Conservation (phyloP, 768 basidiomycete genomes). For the Amyloporia xantha region DNA sequence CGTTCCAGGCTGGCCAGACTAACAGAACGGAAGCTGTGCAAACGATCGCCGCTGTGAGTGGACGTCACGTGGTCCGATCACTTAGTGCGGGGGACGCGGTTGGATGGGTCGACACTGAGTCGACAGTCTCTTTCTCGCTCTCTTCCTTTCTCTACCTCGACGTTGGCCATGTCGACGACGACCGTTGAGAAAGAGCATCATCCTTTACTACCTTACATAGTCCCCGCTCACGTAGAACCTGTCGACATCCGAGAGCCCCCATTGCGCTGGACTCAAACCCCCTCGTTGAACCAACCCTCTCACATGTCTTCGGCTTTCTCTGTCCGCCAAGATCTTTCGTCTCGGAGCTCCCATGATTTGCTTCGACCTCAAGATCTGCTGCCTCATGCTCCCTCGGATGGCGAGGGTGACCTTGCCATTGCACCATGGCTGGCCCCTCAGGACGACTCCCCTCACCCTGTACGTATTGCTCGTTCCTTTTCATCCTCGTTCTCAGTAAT, state of each 20-base stretch:
- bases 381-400: slow-evolving; percentile 11
- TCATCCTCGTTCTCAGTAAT: neutral
- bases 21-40: too few species aligned
- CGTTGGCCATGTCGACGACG: neutral
- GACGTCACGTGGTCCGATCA: too few species aligned
- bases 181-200: too few species aligned
- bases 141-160: too few species aligned
- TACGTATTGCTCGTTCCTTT: neutral
- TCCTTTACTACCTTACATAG: neutral
- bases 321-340: neutral
- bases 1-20: too few species aligned
- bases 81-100: too few species aligned
- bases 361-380: slow-evolving; percentile 12
- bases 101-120: too few species aligned
- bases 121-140: neutral
- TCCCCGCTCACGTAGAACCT: neutral
- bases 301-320: neutral
- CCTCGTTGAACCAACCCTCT: neutral
- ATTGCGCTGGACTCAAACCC: neutral
- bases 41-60: too few species aligned
- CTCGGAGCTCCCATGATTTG: neutral
- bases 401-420: slow-evolving; percentile 8
- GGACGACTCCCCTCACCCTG: slow-evolving; percentile 6
- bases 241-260: neutral
- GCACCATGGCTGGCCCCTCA: slow-evolving; percentile 16